phyloP scores from a whole-genome alignment of 2,329 filamentous ascomycete species.

The Pseudogymnoascus pannorum region DNA sequence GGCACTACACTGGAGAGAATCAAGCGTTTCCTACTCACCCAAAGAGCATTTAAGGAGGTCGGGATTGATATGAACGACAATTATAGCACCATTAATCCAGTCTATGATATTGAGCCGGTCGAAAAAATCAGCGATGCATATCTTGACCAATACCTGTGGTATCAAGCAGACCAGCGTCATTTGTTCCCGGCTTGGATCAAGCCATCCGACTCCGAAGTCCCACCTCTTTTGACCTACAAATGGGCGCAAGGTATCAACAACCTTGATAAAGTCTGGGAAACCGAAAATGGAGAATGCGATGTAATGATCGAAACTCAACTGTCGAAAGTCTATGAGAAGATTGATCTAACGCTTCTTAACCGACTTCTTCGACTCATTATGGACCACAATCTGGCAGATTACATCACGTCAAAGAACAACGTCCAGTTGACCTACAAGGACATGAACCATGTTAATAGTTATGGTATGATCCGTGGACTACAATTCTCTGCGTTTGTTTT shows the following conservation, averaged over 20 bases:
- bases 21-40: slow-evolving; percentile 93
- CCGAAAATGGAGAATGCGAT: slow-evolving; percentile 89
- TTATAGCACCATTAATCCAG: slow-evolving; percentile 97
- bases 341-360: slow-evolving; percentile 92
- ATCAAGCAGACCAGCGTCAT: slow-evolving; percentile 94
- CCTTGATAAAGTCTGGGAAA: slow-evolving; percentile 88
- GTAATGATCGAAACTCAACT: slow-evolving; percentile 98
- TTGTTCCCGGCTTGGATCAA: slow-evolving; percentile 99
- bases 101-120: slow-evolving; percentile 97
- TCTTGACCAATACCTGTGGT: slow-evolving; percentile 97
- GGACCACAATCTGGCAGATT: slow-evolving; percentile 98
- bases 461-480: slow-evolving; percentile 94
- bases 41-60: slow-evolving; percentile 97
- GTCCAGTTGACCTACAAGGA: slow-evolving; percentile 99
- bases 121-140: slow-evolving; percentile 99
- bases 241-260: slow-evolving; percentile 99
- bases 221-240: slow-evolving; percentile 90
- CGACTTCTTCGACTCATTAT: slow-evolving; percentile 89
- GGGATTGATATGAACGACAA: slow-evolving; percentile 99
- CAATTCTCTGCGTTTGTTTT: slow-evolving; percentile 99
- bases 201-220: slow-evolving; percentile 95
- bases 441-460: slow-evolving; percentile 99
- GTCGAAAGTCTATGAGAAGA: slow-evolving; percentile 99
- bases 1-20: slow-evolving; percentile 93
- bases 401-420: slow-evolving; percentile 99